phyloP scores from a whole-genome alignment of 306 rosid species.

The Cicer arietinum region DNA sequence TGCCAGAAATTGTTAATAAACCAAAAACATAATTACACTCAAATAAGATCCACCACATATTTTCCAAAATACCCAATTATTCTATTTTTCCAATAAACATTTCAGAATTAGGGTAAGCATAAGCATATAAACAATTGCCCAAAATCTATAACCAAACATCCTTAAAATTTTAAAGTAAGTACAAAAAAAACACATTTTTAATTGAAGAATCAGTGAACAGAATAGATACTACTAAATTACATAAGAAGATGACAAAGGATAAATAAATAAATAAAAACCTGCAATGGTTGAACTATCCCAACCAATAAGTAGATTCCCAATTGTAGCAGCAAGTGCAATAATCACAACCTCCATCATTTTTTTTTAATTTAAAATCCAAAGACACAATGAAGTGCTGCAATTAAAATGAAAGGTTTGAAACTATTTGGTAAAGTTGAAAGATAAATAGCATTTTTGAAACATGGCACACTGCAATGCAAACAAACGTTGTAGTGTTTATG shows the following conservation, averaged over 20 bases:
- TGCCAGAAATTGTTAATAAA: no score
- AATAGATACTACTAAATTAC: no score
- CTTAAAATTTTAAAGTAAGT: no score
- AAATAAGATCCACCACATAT: not conserved
- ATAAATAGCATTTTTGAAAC: not conserved
- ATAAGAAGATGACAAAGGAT: no score
- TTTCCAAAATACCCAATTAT: not conserved
- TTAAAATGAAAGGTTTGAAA: conserved; percentile 11
- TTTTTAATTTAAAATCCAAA: not conserved
- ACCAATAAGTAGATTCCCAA: conserved; percentile 85
- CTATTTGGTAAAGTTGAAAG: conserved; percentile 9
- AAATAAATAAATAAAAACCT: conserved; percentile 38
- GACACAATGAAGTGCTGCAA: not conserved
- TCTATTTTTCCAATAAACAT: not conserved
- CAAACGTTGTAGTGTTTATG: not conserved
- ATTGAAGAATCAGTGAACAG: not conserved
- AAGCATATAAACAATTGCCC: no score
- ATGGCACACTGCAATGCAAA: not conserved
- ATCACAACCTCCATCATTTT: conserved; percentile 80
- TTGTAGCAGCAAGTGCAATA: conserved; percentile 87
- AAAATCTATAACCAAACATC: no score
- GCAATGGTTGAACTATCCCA: conserved; percentile 99
- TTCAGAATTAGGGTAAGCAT: conserved; percentile 2
- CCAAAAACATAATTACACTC: no score
- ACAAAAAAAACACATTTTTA: no score